phyloP scores from a whole-genome alignment of 1,139 yeast species.

The Pneumocystis jirovecii region DNA sequence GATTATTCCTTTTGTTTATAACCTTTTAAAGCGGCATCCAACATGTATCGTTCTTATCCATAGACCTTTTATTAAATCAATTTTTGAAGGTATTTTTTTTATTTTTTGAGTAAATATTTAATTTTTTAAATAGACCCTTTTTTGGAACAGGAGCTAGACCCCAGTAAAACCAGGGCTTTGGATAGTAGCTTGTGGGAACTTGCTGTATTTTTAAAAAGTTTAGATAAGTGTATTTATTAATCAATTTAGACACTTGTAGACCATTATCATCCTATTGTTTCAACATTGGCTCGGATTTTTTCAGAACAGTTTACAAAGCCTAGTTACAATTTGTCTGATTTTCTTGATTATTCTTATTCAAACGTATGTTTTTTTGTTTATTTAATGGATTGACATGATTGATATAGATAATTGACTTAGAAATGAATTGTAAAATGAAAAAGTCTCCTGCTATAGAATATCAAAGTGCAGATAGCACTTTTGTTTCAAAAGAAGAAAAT shows the following conservation, averaged over 20 bases:
- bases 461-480: slow-evolving; percentile 3
- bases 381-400: slow-evolving; percentile 50
- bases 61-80: slow-evolving; percentile 28
- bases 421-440: slow-evolving; percentile 52
- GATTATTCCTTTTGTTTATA: slow-evolving; percentile 79
- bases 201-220: slow-evolving; percentile 26
- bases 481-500: background rate
- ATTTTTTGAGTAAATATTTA: slow-evolving; percentile 3
- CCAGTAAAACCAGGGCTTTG: slow-evolving; percentile 63
- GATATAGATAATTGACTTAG: slow-evolving; percentile 46
- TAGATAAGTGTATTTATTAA: background rate
- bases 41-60: slow-evolving; percentile 85
- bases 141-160: slow-evolving; percentile 43
- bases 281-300: slow-evolving; percentile 76
- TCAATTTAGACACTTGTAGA: slow-evolving; percentile 35
- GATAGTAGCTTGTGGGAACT: slow-evolving; percentile 87
- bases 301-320: slow-evolving; percentile 82
- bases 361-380: slow-evolving; percentile 57
- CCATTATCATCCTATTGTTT: slow-evolving; percentile 94
- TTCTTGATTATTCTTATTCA: slow-evolving; percentile 77
- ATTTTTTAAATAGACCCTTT: slow-evolving; percentile 41
- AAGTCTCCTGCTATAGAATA: slow-evolving; percentile 66
- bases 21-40: slow-evolving; percentile 78
- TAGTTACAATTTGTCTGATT: slow-evolving; percentile 80
- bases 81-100: slow-evolving; percentile 5